Conservation (phyloP, 2,329 filamentous ascomycete species). For the Camptophora hylomeconis region DNA sequence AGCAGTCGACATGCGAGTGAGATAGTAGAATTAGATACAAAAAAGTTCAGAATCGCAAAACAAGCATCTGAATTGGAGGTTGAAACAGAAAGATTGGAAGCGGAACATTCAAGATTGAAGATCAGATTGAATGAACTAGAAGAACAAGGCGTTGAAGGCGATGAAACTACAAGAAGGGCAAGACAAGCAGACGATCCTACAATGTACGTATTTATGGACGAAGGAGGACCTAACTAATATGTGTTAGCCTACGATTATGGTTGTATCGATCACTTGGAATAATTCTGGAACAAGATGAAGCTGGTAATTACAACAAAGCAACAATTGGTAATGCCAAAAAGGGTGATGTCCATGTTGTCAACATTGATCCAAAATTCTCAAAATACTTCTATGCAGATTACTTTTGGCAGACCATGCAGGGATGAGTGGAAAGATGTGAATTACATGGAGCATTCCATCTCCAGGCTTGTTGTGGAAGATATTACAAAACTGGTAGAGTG, state of each 20-base stretch:
- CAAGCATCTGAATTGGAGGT: slow-evolving; percentile 78
- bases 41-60: slow-evolving; percentile 93
- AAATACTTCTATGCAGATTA: slow-evolving; percentile 89
- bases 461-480: too few species aligned
- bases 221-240: not conserved
- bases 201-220: slow-evolving; percentile 23
- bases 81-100: slow-evolving; percentile 81
- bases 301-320: slow-evolving; percentile 72
- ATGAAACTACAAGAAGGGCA: slow-evolving; percentile 36
- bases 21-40: slow-evolving; percentile 77
- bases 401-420: slow-evolving; percentile 78
- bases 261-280: slow-evolving; percentile 87
- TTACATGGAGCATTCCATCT: too few species aligned
- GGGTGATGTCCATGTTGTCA: slow-evolving; percentile 88
- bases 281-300: slow-evolving; percentile 70
- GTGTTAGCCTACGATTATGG: slow-evolving; percentile 46
- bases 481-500: too few species aligned
- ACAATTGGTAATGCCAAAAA: slow-evolving; percentile 74
- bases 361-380: slow-evolving; percentile 85
- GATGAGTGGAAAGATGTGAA: slow-evolving; percentile 9
- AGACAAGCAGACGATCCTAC: slow-evolving; percentile 38
- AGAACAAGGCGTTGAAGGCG: slow-evolving; percentile 71
- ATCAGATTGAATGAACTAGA: slow-evolving; percentile 71
- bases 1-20: slow-evolving; percentile 66
- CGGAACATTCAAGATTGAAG: slow-evolving; percentile 62